phyloP scores from a whole-genome alignment of 2,329 filamentous ascomycete species.

The Cladophialophora exuberans region DNA sequence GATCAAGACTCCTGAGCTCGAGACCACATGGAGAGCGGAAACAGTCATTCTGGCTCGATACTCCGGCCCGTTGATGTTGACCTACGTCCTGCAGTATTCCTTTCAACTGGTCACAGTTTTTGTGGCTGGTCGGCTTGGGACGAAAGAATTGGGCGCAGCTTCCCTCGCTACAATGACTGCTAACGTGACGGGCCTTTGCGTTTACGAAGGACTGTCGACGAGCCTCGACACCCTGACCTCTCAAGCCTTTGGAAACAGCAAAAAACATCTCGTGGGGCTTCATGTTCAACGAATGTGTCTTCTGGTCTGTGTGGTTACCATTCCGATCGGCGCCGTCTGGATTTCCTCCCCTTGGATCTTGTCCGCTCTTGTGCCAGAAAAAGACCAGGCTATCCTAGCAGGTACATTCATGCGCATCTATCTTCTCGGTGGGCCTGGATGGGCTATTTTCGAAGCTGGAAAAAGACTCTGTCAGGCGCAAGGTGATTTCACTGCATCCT shows the following conservation, averaged over 20 bases:
- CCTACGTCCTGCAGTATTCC: constrained; percentile 40
- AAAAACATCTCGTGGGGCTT: constrained; percentile 76
- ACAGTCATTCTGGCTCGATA: constrained; percentile 29
- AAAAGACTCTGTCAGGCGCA: constrained; percentile 82
- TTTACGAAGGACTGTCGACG: constrained; percentile 77
- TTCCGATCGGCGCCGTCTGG: constrained; percentile 70
- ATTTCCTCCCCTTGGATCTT: constrained; percentile 63
- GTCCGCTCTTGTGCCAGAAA: constrained; percentile 63
- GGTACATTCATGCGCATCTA: constrained; percentile 69
- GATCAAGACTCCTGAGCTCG: constrained; percentile 18
- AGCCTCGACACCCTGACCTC: constrained; percentile 84
- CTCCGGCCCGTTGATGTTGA: constrained; percentile 33
- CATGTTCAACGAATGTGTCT: constrained; percentile 74
- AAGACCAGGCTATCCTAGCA: constrained; percentile 66
- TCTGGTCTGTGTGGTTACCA: constrained; percentile 67
- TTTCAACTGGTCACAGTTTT: constrained; percentile 72
- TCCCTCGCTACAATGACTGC: constrained; percentile 69
- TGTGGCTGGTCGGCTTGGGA: constrained; percentile 69
- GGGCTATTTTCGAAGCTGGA: constrained; percentile 68
- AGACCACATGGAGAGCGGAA: constrained; percentile 32
- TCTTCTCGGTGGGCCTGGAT: constrained; percentile 70
- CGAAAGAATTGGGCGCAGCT: constrained; percentile 62
- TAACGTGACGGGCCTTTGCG: constrained; percentile 70
- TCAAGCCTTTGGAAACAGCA: constrained; percentile 82
- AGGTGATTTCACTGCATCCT: constrained; percentile 71